Percentiles rank a stretch among this genome's conserved stretches.
phyloP scores from a whole-genome alignment of 768 basidiomycete species.

The Mycena latifolia region DNA sequence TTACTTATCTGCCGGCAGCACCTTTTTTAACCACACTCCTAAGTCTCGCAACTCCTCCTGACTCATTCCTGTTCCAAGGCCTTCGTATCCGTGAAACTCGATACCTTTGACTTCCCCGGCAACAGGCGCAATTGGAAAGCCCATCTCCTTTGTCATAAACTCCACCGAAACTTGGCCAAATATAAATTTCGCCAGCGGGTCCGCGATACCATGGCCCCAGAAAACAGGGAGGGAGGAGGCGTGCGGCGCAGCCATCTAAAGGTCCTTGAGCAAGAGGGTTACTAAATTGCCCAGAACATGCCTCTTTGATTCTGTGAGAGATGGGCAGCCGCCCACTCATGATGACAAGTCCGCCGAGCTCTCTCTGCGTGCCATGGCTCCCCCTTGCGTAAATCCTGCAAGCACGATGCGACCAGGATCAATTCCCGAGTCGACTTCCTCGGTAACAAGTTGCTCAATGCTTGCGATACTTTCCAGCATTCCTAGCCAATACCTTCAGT shows the following conservation, averaged over 20 bases:
- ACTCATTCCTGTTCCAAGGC: conserved; percentile 17
- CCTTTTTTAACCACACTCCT: conserved; percentile 33
- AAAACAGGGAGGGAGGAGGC: conserved; percentile 35
- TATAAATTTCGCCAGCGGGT: conserved; percentile 11
- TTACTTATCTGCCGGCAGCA: conserved; percentile 23
- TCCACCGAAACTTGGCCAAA: conserved; percentile 3
- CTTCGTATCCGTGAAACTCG: conserved; percentile 18
- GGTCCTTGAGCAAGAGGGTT: background rate
- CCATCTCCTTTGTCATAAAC: conserved; percentile 19
- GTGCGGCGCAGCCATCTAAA: conserved; percentile 24
- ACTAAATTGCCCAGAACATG: background rate
- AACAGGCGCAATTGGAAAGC: conserved; percentile 4
- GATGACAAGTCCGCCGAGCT: conserved; percentile 53
- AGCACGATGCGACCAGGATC: conserved; percentile 56
- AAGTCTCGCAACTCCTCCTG: conserved; percentile 29
- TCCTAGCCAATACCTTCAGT: conserved; percentile 39
- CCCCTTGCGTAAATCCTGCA: conserved; percentile 64
- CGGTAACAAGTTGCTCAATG: conserved; percentile 54
- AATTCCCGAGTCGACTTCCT: conserved; percentile 56
- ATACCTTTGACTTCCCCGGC: conserved; percentile 11
- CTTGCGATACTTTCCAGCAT: conserved; percentile 50
- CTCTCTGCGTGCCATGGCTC: conserved; percentile 52
- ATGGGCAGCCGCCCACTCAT: conserved; percentile 60
- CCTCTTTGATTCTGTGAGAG: conserved; percentile 48
- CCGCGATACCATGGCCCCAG: conserved; percentile 32